These are phyloP conservation scores for Colletotrichum sp. DNA, from an alignment of 2,329 filamentous ascomycete species.

Conservation along the genomic window DNA sequence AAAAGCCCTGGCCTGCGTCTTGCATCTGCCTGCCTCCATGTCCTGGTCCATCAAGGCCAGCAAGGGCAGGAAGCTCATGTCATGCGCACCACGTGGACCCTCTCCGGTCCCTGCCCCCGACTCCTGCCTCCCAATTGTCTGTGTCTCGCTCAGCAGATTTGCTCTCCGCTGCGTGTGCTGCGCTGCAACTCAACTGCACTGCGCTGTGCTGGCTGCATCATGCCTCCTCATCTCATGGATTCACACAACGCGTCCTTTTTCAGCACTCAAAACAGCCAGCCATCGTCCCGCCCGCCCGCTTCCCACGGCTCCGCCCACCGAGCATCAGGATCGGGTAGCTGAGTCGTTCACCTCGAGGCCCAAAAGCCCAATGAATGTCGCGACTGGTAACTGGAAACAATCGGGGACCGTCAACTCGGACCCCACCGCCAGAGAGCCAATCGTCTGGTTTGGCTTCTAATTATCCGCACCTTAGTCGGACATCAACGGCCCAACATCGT, in stretches of 20 bases:
- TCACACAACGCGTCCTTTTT: not conserved
- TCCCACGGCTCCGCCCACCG: conserved; percentile 17
- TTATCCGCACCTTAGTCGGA: conserved; percentile 5
- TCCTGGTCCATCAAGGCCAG: not conserved
- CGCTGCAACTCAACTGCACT: not conserved
- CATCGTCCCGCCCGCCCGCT: conserved; percentile 11
- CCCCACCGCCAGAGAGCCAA: not conserved
- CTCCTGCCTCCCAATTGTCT: not conserved
- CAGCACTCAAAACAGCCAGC: not conserved
- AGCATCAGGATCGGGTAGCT: conserved; percentile 3
- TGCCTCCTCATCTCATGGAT: not conserved
- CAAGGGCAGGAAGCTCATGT: conserved; percentile 6
- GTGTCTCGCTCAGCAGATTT: not conserved
- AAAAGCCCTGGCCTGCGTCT: not conserved
- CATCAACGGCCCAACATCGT: conserved; percentile 10
- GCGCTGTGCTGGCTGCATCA: not conserved
- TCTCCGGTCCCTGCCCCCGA: conserved; percentile 10
- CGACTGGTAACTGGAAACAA: not conserved
- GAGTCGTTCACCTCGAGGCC: conserved; percentile 9
- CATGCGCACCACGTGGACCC: conserved; percentile 23
- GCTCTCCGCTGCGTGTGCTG: not conserved
- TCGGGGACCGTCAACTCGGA: not conserved
- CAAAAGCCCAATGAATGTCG: not conserved
- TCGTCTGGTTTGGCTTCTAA: not conserved
- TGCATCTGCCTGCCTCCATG: not conserved